Base-by-base conservation (phyloP, 495 filamentous ascomycete genomes). In the Annulohypoxylon bovei region DNA sequence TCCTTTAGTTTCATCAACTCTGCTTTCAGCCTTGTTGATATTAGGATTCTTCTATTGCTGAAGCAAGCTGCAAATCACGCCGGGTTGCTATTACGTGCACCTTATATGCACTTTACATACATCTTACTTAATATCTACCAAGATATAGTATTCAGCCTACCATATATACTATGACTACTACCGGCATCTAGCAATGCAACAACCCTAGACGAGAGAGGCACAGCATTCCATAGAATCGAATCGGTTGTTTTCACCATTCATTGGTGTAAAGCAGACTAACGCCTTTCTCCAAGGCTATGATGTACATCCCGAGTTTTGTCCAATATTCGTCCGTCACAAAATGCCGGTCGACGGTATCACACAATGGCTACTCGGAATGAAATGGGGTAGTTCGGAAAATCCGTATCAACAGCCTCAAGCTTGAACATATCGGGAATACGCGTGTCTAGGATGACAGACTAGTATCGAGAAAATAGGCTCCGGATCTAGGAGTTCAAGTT, bases 231-330 rank as follows among this genome's bases (percentile, higher is more conserved):
- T 20, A 60, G 32, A 32, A 35, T 25, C 37, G 46, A 47, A 70
- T 37, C 25, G 12, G 20, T 42, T 62, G 28, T 65, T 49, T 47
- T 37, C 23, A 7, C 50, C 62, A 58, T 28, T 46, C 30, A 50
- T 47, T 40, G 50, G 37, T 46, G 30, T 42, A 49, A 71, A 59
- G 25, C 35, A 62, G 46, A 40, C 69, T 72, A 67, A 68, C 69
- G 59, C 44, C 44, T 68, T 72, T 64, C 58, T 59, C 20, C 37
- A 46, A 6, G 40, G 33, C 52, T 63, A 67, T 72, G 63, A 46
- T 64, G 69, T 18, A 72, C 69, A 72, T 72, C 40, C 69, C 69
- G 69, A 72, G 64, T 61, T 72, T 68, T 68, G 69, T 72, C 69
- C 69, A 72, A 32, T 44, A 20, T 68, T 68, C 12, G 53, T 7